Evolutionary conservation across 805 yeast genomes (phyloP).

Genomic region (Saccharomyces cerevisiae): DNA sequence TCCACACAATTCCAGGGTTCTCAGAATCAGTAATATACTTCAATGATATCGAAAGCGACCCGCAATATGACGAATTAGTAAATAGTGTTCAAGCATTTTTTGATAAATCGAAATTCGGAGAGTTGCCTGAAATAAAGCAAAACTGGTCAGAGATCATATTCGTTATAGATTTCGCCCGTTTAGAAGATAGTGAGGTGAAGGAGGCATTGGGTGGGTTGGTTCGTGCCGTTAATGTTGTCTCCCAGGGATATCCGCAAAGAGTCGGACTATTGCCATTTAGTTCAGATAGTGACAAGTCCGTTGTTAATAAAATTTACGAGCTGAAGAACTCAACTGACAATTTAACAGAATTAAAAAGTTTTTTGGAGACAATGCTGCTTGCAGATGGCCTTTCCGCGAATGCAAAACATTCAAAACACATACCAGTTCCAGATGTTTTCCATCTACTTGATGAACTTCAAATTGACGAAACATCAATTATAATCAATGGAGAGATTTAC

Average conservation of each 20-base stretch:
- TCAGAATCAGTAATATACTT: conserved; percentile 50
- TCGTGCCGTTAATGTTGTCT: conserved; percentile 40
- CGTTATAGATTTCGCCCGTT: conserved; percentile 46
- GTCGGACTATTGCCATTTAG: conserved; percentile 71
- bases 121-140: conserved; percentile 59
- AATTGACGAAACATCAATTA: conserved; percentile 42
- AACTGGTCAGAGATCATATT: conserved; percentile 72
- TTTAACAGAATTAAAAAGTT: conserved; percentile 9
- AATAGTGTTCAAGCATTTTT: conserved; percentile 41
- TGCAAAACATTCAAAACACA: conserved; percentile 6
- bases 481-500: conserved; percentile 66
- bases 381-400: conserved; percentile 2
- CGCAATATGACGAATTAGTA: conserved; percentile 40
- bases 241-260: conserved; percentile 63
- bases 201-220: conserved; percentile 43
- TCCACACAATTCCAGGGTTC: conserved; percentile 26
- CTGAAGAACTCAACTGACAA: conserved; percentile 11
- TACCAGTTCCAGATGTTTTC: conserved; percentile 14
- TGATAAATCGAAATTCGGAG: conserved; percentile 43
- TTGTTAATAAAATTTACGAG: conserved; percentile 20
- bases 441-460: conserved; percentile 34
- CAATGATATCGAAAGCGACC: conserved; percentile 67
- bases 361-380: conserved; percentile 12
- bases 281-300: conserved; percentile 13
- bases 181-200: conserved; percentile 28